A percentile compares a stretch with the other conserved stretches of the same genome.
Evolutionary conservation across 306 rosid genomes (phyloP).

Genomic region (Cyclanthera cordifolia): DNA sequence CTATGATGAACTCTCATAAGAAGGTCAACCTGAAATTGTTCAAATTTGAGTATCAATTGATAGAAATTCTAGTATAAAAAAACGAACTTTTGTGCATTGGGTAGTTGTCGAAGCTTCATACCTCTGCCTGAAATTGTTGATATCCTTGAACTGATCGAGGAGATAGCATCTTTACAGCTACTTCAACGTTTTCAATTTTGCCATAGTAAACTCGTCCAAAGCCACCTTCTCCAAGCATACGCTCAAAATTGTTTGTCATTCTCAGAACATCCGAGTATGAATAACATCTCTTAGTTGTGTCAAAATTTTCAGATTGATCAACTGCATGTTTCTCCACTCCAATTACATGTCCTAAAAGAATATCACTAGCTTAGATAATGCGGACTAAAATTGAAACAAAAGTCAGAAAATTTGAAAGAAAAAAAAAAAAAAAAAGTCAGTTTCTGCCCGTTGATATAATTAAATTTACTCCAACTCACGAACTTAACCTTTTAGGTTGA

Average conservation of each 20-base stretch:
- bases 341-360: not conserved
- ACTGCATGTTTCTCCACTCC: not conserved
- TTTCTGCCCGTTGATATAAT: too few species aligned
- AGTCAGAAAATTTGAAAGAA: too few species aligned
- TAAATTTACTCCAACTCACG: too few species aligned
- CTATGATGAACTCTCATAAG: slow-evolving; percentile 39
- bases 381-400: not conserved
- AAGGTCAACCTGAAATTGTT: slow-evolving; percentile 30
- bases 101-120: not conserved
- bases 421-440: too few species aligned
- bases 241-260: slow-evolving; percentile 34
- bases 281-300: slow-evolving; percentile 26
- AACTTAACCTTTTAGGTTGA: too few species aligned
- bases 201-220: slow-evolving; percentile 43
- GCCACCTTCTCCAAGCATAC: slow-evolving; percentile 39
- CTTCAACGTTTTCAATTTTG: slow-evolving; percentile 21
- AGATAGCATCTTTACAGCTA: slow-evolving; percentile 44
- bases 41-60: not conserved
- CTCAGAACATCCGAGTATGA: slow-evolving; percentile 27
- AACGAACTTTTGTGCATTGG: not conserved
- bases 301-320: slow-evolving; percentile 13
- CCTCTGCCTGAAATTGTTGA: slow-evolving; percentile 45
- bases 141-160: slow-evolving; percentile 31
- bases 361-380: not conserved
- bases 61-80: not conserved